Evolutionary conservation across 1,284 basidiomycete genomes (phyloP).

Genomic region (Golubevia pallescens): DNA sequence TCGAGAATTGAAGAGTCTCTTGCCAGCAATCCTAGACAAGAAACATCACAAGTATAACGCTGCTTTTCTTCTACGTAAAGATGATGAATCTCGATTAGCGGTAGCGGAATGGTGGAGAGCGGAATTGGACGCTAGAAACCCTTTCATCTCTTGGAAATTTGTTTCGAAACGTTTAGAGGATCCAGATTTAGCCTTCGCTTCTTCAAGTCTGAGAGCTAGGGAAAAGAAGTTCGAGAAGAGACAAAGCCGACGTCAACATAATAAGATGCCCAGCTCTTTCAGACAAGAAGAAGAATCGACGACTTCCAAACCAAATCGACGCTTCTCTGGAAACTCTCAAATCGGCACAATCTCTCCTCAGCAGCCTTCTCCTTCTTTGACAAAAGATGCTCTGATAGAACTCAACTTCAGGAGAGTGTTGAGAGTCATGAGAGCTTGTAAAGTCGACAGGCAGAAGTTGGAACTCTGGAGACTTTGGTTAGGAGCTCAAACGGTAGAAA

Average conservation of each 20-base stretch:
- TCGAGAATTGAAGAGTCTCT: constrained; percentile 39
- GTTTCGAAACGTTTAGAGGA: constrained; percentile 42
- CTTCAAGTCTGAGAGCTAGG: constrained; percentile 28
- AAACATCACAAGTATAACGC: constrained; percentile 9
- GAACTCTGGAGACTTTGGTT: constrained; percentile 58
- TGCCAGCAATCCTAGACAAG: constrained; percentile 40
- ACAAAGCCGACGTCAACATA: neutral
- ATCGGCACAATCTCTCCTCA: no score
- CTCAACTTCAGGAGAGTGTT: constrained; percentile 44
- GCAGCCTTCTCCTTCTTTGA: constrained; percentile 10
- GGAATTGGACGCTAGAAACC: constrained; percentile 46
- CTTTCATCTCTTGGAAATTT: constrained; percentile 51
- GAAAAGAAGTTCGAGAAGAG: constrained; percentile 22
- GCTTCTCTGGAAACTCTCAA: no score
- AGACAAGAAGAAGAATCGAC: no score
- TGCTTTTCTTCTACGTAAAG: no score
- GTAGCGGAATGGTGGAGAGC: constrained; percentile 11
- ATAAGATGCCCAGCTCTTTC: neutral
- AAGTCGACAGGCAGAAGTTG: constrained; percentile 46
- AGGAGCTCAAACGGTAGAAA: constrained; percentile 12
- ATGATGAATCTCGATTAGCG: neutral
- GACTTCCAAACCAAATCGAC: no score
- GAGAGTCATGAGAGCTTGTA: constrained; percentile 44
- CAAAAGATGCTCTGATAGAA: constrained; percentile 48
- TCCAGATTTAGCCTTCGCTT: constrained; percentile 41